Evolutionary conservation across 441 rosid species (phyloP), one percentile per base, ranked within the genome.

Genomic region (Populus hybrid): DNA sequence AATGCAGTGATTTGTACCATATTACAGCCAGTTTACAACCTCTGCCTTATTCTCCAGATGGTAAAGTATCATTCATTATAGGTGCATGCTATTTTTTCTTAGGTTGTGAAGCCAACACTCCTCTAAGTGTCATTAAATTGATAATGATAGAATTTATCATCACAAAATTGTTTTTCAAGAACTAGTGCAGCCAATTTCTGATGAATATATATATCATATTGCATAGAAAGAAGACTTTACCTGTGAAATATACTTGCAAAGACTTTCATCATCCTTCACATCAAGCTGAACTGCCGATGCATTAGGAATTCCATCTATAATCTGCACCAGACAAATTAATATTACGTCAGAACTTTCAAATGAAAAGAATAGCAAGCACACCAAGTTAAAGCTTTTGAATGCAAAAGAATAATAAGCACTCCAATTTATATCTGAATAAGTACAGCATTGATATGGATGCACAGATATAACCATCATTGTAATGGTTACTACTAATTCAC

Each of bases 271-370:
- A 80, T 95, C 97, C 69, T 74, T 82, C 78, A 95, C 91, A 81
- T 95, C 98, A 65, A 95, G 84, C 83, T 93, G 90, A 77, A 89
- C 82, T 24, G 99, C 98, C 10, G 82, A 85, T 69, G 93, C 89
- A 69, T 95, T 91, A 34, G 95, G 83, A 75, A 89, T 93, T 67
- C 97, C 99, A 85, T 92, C 90, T 78, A 87, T 78, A 46, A 89
- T 85, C 99, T 95, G 87, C 40, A 69, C 64, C 75, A 86, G 26
- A 26, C 36, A 46, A 63, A 70, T 77, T 73, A 72, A 63, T 67
- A 70, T 30, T 23, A 78, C 32, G 30, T 72, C 59, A 76, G 18
- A 67, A 73, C 26, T 18, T 69, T 69, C 70, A 63, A 30, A 50
- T 18, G 57, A 67, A 63, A 65, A 66, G 20, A 34, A 59, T 67